Evolutionary conservation across 2,329 filamentous ascomycete species (phyloP).

Genomic region (Claviceps africana): DNA sequence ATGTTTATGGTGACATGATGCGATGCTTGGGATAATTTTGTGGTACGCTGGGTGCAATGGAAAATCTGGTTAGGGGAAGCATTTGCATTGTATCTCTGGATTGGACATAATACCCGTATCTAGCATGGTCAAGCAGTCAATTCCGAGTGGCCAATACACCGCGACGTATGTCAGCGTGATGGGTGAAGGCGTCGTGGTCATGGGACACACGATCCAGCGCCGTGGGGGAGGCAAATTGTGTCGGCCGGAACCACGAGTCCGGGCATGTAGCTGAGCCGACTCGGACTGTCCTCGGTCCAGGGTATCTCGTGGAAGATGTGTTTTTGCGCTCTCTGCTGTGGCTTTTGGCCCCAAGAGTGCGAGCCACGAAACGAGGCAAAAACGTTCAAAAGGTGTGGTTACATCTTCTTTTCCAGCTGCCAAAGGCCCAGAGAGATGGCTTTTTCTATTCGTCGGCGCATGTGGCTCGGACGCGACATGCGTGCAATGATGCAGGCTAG

Average conservation of each 20-base stretch:
- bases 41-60: not conserved
- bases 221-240: too few relatives aligned
- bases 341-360: too few relatives aligned
- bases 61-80: not conserved
- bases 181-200: not conserved
- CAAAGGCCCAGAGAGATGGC: too few relatives aligned
- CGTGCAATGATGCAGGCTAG: not conserved
- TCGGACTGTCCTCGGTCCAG: too few relatives aligned
- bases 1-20: not conserved
- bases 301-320: too few relatives aligned
- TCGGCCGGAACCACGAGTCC: too few relatives aligned
- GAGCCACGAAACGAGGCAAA: too few relatives aligned
- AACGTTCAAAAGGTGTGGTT: not conserved
- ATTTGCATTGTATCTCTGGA: not conserved
- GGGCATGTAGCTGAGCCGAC: too few relatives aligned
- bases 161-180: not conserved
- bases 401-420: not conserved
- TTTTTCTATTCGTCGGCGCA: not conserved
- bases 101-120: constrained; percentile 1
- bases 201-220: too few relatives aligned
- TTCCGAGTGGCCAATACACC: not conserved
- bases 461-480: not conserved
- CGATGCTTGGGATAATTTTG: not conserved
- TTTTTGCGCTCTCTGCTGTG: too few relatives aligned
- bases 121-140: not conserved